Percentiles rank a stretch among this genome's conserved stretches.
These are phyloP conservation scores for Penicillium sp. DNA, from an alignment of 2,329 filamentous ascomycete species.

Conservation along the genomic window DNA sequence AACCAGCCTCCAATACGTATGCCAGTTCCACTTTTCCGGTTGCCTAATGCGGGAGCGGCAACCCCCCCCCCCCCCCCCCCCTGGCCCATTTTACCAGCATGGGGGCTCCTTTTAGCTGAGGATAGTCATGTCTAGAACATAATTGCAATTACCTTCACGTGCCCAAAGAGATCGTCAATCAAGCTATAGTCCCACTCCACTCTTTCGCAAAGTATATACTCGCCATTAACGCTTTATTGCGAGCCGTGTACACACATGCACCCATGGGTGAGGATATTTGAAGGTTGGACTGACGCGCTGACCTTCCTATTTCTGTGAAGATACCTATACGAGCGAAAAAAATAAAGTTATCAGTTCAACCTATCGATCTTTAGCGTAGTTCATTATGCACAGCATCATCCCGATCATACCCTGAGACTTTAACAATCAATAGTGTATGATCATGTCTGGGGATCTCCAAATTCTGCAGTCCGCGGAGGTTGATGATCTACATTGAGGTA, in stretches of 20 bases:
- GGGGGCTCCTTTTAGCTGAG: too few relatives aligned
- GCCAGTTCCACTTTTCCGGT: neutral
- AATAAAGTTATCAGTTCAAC: neutral
- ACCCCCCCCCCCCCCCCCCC: too few relatives aligned
- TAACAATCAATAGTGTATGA: neutral
- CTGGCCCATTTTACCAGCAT: too few relatives aligned
- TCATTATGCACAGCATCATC: neutral
- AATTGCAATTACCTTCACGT: neutral
- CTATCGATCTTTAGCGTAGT: neutral
- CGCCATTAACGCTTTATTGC: too few relatives aligned
- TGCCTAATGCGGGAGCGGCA: too few relatives aligned
- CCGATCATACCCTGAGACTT: neutral
- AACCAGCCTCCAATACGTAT: neutral
- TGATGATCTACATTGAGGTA: neutral
- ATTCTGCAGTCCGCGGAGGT: neutral
- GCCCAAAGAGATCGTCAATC: too few relatives aligned
- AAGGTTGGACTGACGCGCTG: neutral
- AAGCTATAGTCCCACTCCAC: neutral
- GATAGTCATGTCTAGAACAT: neutral
- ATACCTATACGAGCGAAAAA: too few relatives aligned
- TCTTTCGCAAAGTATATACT: neutral
- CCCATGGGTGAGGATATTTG: neutral
- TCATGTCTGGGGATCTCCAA: neutral
- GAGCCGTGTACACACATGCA: neutral
- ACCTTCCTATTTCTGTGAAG: neutral